Evolutionary conservation across 2,329 filamentous ascomycete genomes (phyloP), one percentile per base, ranked within the genome.

Genomic region (Chrysosphaeria jannelii): DNA sequence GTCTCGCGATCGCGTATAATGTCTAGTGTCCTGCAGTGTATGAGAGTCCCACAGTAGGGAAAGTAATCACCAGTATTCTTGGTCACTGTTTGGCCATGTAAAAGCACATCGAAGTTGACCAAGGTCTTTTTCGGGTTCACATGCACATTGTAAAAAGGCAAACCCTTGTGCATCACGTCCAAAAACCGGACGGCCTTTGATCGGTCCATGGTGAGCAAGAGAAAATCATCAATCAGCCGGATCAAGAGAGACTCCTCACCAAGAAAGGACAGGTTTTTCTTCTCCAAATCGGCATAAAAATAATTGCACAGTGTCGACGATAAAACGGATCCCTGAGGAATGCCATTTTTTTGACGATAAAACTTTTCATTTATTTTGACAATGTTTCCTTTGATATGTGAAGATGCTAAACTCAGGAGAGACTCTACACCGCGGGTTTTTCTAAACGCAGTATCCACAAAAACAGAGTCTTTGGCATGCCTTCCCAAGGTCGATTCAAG

Each of bases 291-390:
- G 5, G 74, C 79, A 38, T 97, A 97, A 42, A 93, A 91, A 44
- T 89, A 81, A 43, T 78, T 93, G 50, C 85, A 93, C 5, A 97
- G 51, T 19, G 78, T 51, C 20, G 69, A 72, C 0, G 79, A 91
- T 5, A 97, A 40, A 2, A 91, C 57, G 0, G 79, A 91, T 6
- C 85, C 85, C 41, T 97, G 85, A 0, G 85, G 79, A 19, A 97
- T 93, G 9, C 85, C 85, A 12, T 57, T 50, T 40, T 66, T 81
- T 40, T 97, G 85, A 13, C 75, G 60, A 39, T 85, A 91, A 39
- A 66, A 78, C 33, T 68, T 74, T 45, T 78, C 81, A 22, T 78
- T 79, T 19, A 93, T 67, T 37, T 72, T 76, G 36, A 97, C 63
- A 13, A 91, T 50, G 36, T 93, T 91, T 28, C 65, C 53, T 30